Percentiles rank a stretch among this genome's conserved stretches.
phyloP scores from a whole-genome alignment of 805 yeast genomes.

The Hanseniaspora nectarophila region DNA sequence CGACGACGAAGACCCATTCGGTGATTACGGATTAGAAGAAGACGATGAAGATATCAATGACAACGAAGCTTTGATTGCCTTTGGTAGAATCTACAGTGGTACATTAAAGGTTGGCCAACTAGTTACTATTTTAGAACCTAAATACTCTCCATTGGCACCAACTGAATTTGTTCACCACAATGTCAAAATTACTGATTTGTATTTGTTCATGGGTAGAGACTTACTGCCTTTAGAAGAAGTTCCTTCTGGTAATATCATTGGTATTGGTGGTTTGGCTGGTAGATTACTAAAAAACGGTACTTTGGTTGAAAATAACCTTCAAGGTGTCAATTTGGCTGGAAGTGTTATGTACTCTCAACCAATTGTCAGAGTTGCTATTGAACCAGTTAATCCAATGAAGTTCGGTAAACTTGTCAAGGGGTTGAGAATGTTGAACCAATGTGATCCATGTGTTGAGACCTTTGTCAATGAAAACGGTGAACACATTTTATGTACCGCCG shows the following conservation, averaged over 20 bases:
- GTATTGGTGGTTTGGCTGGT: conserved; percentile 81
- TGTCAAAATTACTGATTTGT: conserved; percentile 56
- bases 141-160: conserved; percentile 58
- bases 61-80: conserved; percentile 68
- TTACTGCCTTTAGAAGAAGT: conserved; percentile 63
- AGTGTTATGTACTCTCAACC: conserved; percentile 70
- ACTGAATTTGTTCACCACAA: conserved; percentile 41
- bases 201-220: conserved; percentile 85
- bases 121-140: conserved; percentile 71
- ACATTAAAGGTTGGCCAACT: conserved; percentile 62
- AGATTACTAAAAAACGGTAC: conserved; percentile 81
- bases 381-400: conserved; percentile 77
- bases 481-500: conserved; percentile 86
- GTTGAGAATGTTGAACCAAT: conserved; percentile 60
- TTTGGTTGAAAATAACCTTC: conserved; percentile 42
- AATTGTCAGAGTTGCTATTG: conserved; percentile 89
- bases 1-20: conserved; percentile 45
- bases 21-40: conserved; percentile 34
- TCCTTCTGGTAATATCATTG: conserved; percentile 92
- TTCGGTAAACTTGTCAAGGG: conserved; percentile 69
- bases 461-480: conserved; percentile 84
- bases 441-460: conserved; percentile 91
- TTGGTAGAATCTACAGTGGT: conserved; percentile 83
- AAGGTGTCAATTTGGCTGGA: conserved; percentile 69
- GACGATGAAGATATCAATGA: conserved; percentile 32